Base-by-base conservation (phyloP, 2,329 filamentous ascomycete genomes). In the Diplodia sapinea region DNA sequence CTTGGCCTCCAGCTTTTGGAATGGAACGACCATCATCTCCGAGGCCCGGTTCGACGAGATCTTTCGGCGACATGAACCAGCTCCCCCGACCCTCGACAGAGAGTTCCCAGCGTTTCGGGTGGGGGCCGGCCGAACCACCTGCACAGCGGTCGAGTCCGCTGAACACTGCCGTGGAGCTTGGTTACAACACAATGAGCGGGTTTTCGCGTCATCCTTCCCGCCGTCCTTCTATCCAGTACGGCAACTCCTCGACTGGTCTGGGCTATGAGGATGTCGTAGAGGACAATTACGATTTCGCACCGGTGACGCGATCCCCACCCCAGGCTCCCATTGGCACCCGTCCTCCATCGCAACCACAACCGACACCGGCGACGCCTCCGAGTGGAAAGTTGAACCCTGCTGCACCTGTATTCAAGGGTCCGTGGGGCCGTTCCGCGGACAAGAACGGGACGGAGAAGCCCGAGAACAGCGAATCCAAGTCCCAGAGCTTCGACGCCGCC, bases 201-300 rank as follows among this genome's bases (percentile, higher is more conserved):
- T 95, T 90, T 89, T 91, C 91, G 5, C 83, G 91, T 49, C 91
- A 88, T 72, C 89, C 90, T 8, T 96, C 93, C 40, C 87, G 94
- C 61, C 87, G 94, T 43, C 91, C 92, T 15, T 96, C 93, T 0
- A 83, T 93, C 8, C 92, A 95, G 70, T 86, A 88, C 72, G 91
- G 91, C 13, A 47, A 47, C 43, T 92, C 91, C 1, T 89, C 91
- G 1, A 89, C 86, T 77, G 86, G 87, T 69, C 78, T 88, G 17
- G 82, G 85, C 2, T 79, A 86, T 64, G 83, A 86, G 15, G 81
- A 85, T 50, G 76, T 82, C 47, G 82, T 84, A 33, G 82, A 83
- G 31, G 84, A 87, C 59, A 82, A 76, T 73, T 79, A 74, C n/a
- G 81, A 84, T 70, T 83, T 81, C 65, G 79, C 78, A 51, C 83